phyloP scores from a whole-genome alignment of 2,329 filamentous ascomycete genomes.

The Truncatella angustata region DNA sequence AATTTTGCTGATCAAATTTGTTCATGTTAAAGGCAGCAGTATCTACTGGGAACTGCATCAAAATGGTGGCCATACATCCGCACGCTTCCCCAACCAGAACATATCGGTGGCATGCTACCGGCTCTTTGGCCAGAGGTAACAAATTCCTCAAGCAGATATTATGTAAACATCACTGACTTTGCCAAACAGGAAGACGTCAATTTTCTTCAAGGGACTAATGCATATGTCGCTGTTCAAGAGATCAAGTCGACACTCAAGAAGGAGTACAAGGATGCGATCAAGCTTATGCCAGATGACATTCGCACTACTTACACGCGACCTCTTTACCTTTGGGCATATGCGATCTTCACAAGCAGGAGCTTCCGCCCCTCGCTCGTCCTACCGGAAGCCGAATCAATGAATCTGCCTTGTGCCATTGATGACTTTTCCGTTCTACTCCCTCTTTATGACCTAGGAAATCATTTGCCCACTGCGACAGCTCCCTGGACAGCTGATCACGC shows the following conservation, averaged over 20 bases:
- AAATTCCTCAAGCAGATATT: too few species aligned
- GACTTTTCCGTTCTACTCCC: conserved; percentile 69
- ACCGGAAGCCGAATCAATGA: conserved; percentile 30
- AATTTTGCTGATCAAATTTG: too few species aligned
- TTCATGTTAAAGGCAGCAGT: conserved; percentile 52
- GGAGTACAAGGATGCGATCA: conserved; percentile 45
- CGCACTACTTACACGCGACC: conserved; percentile 39
- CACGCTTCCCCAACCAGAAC: conserved; percentile 61
- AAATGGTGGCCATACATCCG: conserved; percentile 69
- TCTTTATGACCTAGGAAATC: conserved; percentile 70
- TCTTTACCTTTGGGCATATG: conserved; percentile 64
- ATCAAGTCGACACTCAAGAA: conserved; percentile 44
- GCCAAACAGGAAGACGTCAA: conserved; percentile 49
- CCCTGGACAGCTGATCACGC: conserved; percentile 53
- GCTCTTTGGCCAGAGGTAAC: conserved; percentile 56
- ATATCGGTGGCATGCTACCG: conserved; percentile 53
- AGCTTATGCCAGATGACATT: conserved; percentile 32
- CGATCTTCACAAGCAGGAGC: conserved; percentile 63
- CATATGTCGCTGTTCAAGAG: conserved; percentile 28
- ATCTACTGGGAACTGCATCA: conserved; percentile 54
- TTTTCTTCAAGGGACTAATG: conserved; percentile 40
- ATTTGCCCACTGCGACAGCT: conserved; percentile 56
- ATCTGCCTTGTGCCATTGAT: conserved; percentile 43
- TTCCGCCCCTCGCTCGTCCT: conserved; percentile 62
- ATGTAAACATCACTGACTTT: too few species aligned